Base-by-base conservation (phyloP, 148 eudicot genomes). In the Amaranthus palmeri region DNA sequence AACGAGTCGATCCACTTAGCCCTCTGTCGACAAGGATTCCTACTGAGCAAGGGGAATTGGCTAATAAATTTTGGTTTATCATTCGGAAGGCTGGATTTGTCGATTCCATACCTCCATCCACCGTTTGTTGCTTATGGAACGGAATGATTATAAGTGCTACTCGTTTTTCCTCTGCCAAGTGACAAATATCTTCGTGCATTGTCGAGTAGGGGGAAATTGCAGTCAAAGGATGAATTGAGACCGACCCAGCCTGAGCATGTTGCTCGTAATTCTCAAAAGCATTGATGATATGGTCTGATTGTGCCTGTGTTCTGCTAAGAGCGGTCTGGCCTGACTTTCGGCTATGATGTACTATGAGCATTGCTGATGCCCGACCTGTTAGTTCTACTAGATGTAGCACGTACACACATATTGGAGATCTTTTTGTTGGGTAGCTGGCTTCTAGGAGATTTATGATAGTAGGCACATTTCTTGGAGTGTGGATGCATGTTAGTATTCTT, bases 251-350 rank as follows among this genome's bases (percentile, higher is more conserved):
- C 6, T 85, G 86, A 3, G 75, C 80, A 14, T 85, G 86, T 46
- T 87, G 87, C 78, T 83, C 87, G 49, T 84, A 83, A 76, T 80
- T 87, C 62, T 90, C 87, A 8, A 90, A 90, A 10, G 91, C 90
- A 10, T 89, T 84, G 60, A 89, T 83, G 68, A 95, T 88, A 68
- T 95, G 97, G 61, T 95, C 93, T 2, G 96, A 91, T 54, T 95
- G 93, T 3, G 97, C 92, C 52, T 89, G 97, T 10, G 92, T 87
- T 14, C 87, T 76, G 77, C 88, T 91, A 13, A 84, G 73, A 3
- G 87, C 88, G 0, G 91, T 86, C 2, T 81, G 67, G 6, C 92
- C 96, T 0, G 88, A 83, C 69, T 83, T 84, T 0, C 87, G 66
- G 4, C 87, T 85, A 79, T 71, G 85, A 82, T 89, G 99, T 74